Evolutionary conservation across 2,329 filamentous ascomycete genomes (phyloP), one percentile per base, ranked within the genome.

Genomic region (Penicillium sp.): DNA sequence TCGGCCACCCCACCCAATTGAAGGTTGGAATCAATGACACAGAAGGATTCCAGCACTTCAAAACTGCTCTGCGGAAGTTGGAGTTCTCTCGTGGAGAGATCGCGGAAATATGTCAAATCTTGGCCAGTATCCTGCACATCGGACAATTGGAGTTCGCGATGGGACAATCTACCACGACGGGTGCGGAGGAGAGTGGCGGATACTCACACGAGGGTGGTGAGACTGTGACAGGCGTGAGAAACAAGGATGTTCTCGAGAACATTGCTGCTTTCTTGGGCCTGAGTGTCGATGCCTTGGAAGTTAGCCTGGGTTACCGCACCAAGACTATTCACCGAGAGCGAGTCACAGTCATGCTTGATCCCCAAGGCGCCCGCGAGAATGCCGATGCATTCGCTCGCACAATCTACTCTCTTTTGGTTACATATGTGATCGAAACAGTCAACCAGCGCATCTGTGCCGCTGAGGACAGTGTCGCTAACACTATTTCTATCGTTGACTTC

Each of bases 271-370:
- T 99, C 80, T 79, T 99, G 1, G 94, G 94, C 44, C 88, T 99
- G 6, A 85, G 86, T 65, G 84, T 88, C 9, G 81, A 85, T 46
- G 91, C 96, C 56, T 81, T 99, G 5, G 92, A 99, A 76, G 87
- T 84, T 38, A 96, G 91, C 29, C 80, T 99, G 54, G 91, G 92
- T 3, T 96, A 97, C 80, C 95, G 96, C 78, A 97, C 92, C 18
- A 97, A 96, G 81, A 97, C 94, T 64, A 88, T 99, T 53, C 90
- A 95, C 69, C 89, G 92, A 60, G 94, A 99, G 79, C 88, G 94
- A 51, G 94, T 99, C n/a, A 99, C 94, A 0, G 90, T 99, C 61
- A 96, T 99, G 92, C 83, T 99, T 32, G 94, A 99, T 69, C 91
- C 93, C 6, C 87, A 86, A 54, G 94, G 94, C 38, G 94, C 94